Evolutionary conservation across 345 rosid species (phyloP), one percentile per base, ranked within the genome.

Genomic region (Litchi chinensis): DNA sequence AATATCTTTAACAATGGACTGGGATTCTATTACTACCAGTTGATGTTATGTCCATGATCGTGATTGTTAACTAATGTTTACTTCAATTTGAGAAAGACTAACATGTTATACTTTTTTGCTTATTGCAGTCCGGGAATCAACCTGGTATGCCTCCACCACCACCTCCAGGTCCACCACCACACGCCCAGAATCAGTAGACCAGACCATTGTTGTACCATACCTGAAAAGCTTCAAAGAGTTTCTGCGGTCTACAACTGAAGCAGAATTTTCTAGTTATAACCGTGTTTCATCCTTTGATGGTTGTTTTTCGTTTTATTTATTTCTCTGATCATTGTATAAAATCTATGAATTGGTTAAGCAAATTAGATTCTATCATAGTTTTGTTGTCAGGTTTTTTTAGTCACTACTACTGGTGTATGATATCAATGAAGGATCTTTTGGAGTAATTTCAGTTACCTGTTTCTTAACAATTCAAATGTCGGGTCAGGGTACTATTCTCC

Each of bases 131-230:
- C 18, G 89, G 92, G n/a, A 88, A 75, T 79, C 91, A 91, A 81
- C 79, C 91, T 5, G 89, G 88, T 50, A 73, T 86, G 90, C 52
- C 52, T 46, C 89, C 87, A 5, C 89, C 92, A 0, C 85, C 92
- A 0, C 85, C 90, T 4, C 81, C 91, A 1, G 94, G 94, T 54
- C 93, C 91, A 22, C 89, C 91, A 11, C 88, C 86, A 3, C 95
- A 88, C 78, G 86, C 86, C 44, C 90, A 89, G 76, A 74, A 75
- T 13, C 90, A 82, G 15, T 87, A 84, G 57, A 46, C 52, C 87
- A 83, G 84, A 15, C 46, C 73, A 21, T 77, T 6, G 44, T 73
- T 22, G 48, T 59, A 37, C 74, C 7, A 46, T 28, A 77, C 60
- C 22, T 56, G 21, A 24, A 1, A 57, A n/a, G 70, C 70, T 5